Evolutionary conservation across 768 basidiomycete species (phyloP).

Genomic region (Boletus reticulatus): DNA sequence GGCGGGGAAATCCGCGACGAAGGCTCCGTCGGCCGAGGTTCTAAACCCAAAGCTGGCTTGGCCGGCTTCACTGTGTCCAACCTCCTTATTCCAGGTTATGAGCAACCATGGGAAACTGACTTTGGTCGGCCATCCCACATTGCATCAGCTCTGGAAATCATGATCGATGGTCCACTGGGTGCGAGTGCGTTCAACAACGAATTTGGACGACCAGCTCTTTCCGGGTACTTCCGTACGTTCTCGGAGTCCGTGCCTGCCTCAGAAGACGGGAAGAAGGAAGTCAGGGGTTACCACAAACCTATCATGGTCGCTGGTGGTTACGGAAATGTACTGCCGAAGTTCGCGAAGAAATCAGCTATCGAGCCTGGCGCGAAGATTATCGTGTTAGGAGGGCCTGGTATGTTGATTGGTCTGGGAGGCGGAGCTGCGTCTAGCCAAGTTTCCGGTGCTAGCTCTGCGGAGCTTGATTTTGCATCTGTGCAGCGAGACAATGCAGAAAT

Average conservation of each 20-base stretch:
- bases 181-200: conserved; percentile 98
- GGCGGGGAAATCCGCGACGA: conserved; percentile 99
- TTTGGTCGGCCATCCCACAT: conserved; percentile 90
- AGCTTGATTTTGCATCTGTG: conserved; percentile 95
- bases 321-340: conserved; percentile 86
- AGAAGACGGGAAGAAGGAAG: conserved; percentile 49
- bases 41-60: conserved; percentile 94
- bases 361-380: conserved; percentile 82
- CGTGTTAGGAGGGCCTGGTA: conserved; percentile 92
- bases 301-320: conserved; percentile 99
- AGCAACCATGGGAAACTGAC: conserved; percentile 95
- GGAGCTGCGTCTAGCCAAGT: conserved; percentile 95
- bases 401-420: conserved; percentile 95
- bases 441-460: conserved; percentile 85
- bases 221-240: conserved; percentile 96
- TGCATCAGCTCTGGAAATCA: conserved; percentile 92
- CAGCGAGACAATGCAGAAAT: conserved; percentile 99
- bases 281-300: conserved; percentile 98
- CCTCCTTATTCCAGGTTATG: conserved; percentile 85
- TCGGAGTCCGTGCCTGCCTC: conserved; percentile 67
- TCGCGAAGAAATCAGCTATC: conserved; percentile 77
- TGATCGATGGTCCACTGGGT: conserved; percentile 94
- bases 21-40: conserved; percentile 92
- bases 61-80: conserved; percentile 93
- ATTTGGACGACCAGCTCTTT: conserved; percentile 89